Evolutionary conservation across 202 grass and related monocot species (phyloP).

Genomic region (Hordeum pubiflorum): DNA sequence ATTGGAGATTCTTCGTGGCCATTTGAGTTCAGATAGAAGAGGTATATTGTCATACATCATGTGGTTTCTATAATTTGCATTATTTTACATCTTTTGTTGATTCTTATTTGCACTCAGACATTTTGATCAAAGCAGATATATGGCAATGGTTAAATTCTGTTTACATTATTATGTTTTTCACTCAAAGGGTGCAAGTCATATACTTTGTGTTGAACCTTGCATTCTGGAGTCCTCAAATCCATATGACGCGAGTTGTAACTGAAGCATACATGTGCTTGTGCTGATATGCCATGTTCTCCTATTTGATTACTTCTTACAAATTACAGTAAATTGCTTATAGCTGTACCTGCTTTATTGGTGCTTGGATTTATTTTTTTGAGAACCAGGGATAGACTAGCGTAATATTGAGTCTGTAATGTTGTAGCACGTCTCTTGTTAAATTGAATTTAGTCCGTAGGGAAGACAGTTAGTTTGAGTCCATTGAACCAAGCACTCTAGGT

Average conservation of each 20-base stretch:
- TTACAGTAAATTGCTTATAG: not conserved
- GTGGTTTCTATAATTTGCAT: not conserved
- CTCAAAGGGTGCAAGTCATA: not conserved
- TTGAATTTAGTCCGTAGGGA: too few species aligned
- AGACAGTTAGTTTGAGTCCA: too few species aligned
- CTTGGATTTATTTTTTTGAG: too few species aligned
- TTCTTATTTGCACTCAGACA: not conserved
- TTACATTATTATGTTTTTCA: not conserved
- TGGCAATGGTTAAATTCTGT: not conserved
- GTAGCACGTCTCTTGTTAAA: too few species aligned
- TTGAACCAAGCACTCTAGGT: too few species aligned
- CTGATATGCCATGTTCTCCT: not conserved
- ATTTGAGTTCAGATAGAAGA: slow-evolving; percentile 63
- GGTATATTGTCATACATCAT: slow-evolving; percentile 31
- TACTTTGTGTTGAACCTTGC: not conserved
- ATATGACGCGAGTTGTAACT: not conserved
- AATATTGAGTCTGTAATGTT: too few species aligned
- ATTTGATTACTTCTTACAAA: not conserved
- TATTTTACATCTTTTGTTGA: not conserved
- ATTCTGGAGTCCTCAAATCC: not conserved
- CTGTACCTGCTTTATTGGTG: too few species aligned
- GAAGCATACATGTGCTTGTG: not conserved
- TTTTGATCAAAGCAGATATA: not conserved
- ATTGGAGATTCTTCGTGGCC: slow-evolving; percentile 89
- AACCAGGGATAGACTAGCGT: too few species aligned